phyloP scores from a whole-genome alignment of 257 asterid genomes.

The Osmanthus fragrans region DNA sequence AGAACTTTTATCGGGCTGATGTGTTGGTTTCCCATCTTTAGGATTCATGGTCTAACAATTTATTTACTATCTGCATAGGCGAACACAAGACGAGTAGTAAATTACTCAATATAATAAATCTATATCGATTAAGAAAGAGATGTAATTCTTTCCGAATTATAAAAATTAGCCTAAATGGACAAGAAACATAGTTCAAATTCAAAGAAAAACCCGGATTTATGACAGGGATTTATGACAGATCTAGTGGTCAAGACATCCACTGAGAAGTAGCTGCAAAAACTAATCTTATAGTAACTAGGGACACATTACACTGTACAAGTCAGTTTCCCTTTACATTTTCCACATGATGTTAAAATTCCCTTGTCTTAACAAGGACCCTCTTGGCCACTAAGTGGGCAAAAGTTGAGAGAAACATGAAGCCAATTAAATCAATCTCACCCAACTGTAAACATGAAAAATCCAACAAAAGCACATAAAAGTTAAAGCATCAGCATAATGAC shows the following conservation, averaged over 20 bases:
- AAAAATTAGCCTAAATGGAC: slow-evolving; percentile 8
- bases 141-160: not conserved
- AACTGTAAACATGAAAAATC: slow-evolving; percentile 29
- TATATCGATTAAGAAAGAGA: not conserved
- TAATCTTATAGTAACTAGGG: slow-evolving; percentile 20
- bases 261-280: slow-evolving; percentile 25
- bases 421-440: slow-evolving; percentile 44
- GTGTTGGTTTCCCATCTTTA: slow-evolving; percentile 48
- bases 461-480: slow-evolving; percentile 27
- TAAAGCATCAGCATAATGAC: slow-evolving; percentile 15
- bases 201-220: slow-evolving; percentile 20
- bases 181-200: slow-evolving; percentile 7
- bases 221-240: no score
- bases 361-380: slow-evolving; percentile 38
- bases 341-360: slow-evolving; percentile 26
- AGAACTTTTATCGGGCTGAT: slow-evolving; percentile 37
- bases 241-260: slow-evolving; percentile 32
- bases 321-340: slow-evolving; percentile 27
- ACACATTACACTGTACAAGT: slow-evolving; percentile 21
- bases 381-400: slow-evolving; percentile 35
- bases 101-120: slow-evolving; percentile 14
- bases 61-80: slow-evolving; percentile 30
- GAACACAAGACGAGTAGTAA: not conserved
- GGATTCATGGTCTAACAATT: slow-evolving; percentile 39
- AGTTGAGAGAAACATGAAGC: slow-evolving; percentile 16